Evolutionary conservation across 306 rosid genomes (phyloP).

Genomic region (Gillenia trifoliata): DNA sequence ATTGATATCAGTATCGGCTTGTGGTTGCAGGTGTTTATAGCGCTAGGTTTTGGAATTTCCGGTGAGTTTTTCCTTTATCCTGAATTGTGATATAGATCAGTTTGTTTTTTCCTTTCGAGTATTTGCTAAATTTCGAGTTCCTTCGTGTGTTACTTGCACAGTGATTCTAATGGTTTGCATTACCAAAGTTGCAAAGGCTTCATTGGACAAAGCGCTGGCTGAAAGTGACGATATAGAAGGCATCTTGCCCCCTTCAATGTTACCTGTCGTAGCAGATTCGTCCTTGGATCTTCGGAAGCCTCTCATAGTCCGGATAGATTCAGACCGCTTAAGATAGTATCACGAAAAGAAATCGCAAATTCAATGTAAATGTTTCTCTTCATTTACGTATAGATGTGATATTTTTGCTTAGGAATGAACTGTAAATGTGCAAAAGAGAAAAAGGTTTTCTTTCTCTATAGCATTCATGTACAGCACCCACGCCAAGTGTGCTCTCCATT

Average conservation of each 20-base stretch:
- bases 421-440: background rate
- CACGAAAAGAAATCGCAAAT: constrained; percentile 14
- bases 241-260: constrained; percentile 17
- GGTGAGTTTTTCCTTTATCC: constrained; percentile 31
- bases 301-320: constrained; percentile 24
- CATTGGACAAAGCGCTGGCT: constrained; percentile 45
- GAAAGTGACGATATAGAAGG: constrained; percentile 31
- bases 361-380: background rate
- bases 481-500: too few species aligned
- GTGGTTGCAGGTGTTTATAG: constrained; percentile 43
- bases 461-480: background rate
- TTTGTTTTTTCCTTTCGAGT: background rate
- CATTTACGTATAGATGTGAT: constrained; percentile 1
- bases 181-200: constrained; percentile 52
- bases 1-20: constrained; percentile 1
- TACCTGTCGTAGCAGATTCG: constrained; percentile 15
- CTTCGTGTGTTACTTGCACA: constrained; percentile 13
- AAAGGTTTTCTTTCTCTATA: background rate
- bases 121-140: background rate
- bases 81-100: background rate
- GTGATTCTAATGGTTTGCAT: constrained; percentile 38
- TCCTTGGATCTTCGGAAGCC: constrained; percentile 18
- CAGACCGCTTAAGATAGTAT: constrained; percentile 18
- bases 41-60: constrained; percentile 44
- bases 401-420: constrained; percentile 1